A percentile compares a stretch with the other conserved stretches of the same genome.
These are phyloP conservation scores for Dissoconium aciculare DNA, from an alignment of 2,329 filamentous ascomycete species.

Conservation along the genomic window DNA sequence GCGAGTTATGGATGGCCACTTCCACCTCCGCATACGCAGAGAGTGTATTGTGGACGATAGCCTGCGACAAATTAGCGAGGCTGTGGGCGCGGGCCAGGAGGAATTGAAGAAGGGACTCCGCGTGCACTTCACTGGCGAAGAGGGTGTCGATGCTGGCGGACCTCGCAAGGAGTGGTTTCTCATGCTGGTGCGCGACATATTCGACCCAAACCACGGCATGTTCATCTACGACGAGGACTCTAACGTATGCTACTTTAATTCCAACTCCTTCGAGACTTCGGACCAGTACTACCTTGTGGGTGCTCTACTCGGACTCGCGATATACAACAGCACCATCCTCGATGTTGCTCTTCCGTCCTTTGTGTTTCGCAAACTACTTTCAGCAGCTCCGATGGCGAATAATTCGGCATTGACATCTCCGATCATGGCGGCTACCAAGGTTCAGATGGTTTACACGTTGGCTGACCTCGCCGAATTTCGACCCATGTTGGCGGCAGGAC, in stretches of 20 bases:
- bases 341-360: constrained; percentile 81
- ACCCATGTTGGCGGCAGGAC: constrained; percentile 58
- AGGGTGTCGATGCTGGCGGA: constrained; percentile 80
- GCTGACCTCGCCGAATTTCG: constrained; percentile 73
- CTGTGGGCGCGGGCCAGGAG: constrained; percentile 63
- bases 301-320: constrained; percentile 72
- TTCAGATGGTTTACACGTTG: constrained; percentile 54
- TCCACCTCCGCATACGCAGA: constrained; percentile 61
- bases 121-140: constrained; percentile 75
- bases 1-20: constrained; percentile 52
- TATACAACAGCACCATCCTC: constrained; percentile 88
- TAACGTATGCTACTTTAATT: constrained; percentile 84
- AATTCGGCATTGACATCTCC: constrained; percentile 41
- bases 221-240: constrained; percentile 89
- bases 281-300: constrained; percentile 87
- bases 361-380: constrained; percentile 73
- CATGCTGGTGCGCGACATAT: constrained; percentile 73
- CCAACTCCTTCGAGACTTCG: constrained; percentile 73
- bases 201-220: constrained; percentile 81
- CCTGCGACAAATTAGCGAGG: constrained; percentile 67
- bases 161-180: constrained; percentile 92
- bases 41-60: constrained; percentile 85
- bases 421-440: constrained; percentile 22
- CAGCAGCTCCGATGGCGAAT: constrained; percentile 51
- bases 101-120: constrained; percentile 82